Conservation (phyloP, 2,329 filamentous ascomycete genomes). For the Penicillium sp. region DNA sequence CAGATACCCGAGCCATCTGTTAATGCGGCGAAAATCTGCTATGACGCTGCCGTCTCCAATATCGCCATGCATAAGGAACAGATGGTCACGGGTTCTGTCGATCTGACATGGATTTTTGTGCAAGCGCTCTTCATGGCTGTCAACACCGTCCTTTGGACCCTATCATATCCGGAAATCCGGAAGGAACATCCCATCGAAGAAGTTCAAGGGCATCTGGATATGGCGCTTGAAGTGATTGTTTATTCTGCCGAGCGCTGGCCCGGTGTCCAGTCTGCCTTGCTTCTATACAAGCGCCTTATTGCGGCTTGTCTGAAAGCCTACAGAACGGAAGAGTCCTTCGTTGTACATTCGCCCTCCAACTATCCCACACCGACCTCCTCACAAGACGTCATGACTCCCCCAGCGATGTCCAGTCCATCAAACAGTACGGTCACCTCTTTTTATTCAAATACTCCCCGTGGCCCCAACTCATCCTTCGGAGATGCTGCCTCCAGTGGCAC, state of each 20-base stretch:
- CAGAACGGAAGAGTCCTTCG: slow-evolving; percentile 57
- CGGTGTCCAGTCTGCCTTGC: slow-evolving; percentile 75
- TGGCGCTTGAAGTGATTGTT: slow-evolving; percentile 73
- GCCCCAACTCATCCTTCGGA: slow-evolving; percentile 27
- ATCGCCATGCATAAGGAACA: slow-evolving; percentile 77
- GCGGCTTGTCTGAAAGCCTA: slow-evolving; percentile 85
- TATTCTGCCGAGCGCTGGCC: slow-evolving; percentile 87
- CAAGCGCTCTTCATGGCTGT: slow-evolving; percentile 86
- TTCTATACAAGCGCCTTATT: slow-evolving; percentile 82
- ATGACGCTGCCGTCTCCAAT: slow-evolving; percentile 75
- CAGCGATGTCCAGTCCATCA: slow-evolving; percentile 41
- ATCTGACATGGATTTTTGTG: slow-evolving; percentile 92
- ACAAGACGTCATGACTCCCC: slow-evolving; percentile 40
- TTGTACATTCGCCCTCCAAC: slow-evolving; percentile 47
- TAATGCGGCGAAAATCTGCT: slow-evolving; percentile 75
- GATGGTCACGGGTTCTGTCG: slow-evolving; percentile 69
- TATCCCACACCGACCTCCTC: slow-evolving; percentile 42
- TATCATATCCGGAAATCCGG: slow-evolving; percentile 82
- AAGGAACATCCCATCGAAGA: slow-evolving; percentile 67
- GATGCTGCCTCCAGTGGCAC: slow-evolving; percentile 31
- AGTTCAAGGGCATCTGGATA: slow-evolving; percentile 68
- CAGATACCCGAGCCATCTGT: slow-evolving; percentile 83
- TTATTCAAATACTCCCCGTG: slow-evolving; percentile 33
- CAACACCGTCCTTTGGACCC: slow-evolving; percentile 86
- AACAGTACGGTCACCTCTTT: slow-evolving; percentile 38